These are phyloP conservation scores for Davidsoniella australis DNA, from an alignment of 2,329 filamentous ascomycete species.

Conservation along the genomic window DNA sequence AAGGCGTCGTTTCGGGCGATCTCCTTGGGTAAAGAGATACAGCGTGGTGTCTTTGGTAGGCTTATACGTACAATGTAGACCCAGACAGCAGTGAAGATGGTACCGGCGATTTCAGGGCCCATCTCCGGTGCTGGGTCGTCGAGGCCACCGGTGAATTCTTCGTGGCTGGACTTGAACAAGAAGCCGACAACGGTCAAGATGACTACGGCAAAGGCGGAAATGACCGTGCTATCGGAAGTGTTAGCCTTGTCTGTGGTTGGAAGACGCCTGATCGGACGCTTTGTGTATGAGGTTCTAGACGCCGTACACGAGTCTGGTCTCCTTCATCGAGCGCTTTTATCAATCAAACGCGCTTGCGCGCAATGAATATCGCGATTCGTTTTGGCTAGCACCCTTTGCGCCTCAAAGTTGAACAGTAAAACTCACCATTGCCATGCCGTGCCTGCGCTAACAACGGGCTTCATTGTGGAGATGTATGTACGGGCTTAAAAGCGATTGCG, in stretches of 20 bases:
- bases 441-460: conserved; percentile 79
- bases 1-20: background rate
- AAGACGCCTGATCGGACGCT: background rate
- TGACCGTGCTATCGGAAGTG: conserved; percentile 45
- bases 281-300: background rate
- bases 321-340: background rate
- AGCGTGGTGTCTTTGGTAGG: background rate
- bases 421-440: conserved; percentile 90
- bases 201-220: conserved; percentile 48
- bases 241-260: background rate
- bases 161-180: conserved; percentile 65
- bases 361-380: too few species aligned
- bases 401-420: background rate
- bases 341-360: too few species aligned
- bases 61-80: conserved; percentile 62
- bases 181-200: conserved; percentile 47
- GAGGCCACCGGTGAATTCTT: conserved; percentile 63
- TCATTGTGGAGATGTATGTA: conserved; percentile 45
- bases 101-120: conserved; percentile 60
- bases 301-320: too few species aligned
- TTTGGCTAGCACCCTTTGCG: background rate
- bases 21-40: background rate
- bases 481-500: too few species aligned
- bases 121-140: conserved; percentile 53
- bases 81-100: conserved; percentile 73